Evolutionary conservation across 345 rosid species (phyloP), one percentile per base, ranked within the genome.

Genomic region (Salix purpurea): DNA sequence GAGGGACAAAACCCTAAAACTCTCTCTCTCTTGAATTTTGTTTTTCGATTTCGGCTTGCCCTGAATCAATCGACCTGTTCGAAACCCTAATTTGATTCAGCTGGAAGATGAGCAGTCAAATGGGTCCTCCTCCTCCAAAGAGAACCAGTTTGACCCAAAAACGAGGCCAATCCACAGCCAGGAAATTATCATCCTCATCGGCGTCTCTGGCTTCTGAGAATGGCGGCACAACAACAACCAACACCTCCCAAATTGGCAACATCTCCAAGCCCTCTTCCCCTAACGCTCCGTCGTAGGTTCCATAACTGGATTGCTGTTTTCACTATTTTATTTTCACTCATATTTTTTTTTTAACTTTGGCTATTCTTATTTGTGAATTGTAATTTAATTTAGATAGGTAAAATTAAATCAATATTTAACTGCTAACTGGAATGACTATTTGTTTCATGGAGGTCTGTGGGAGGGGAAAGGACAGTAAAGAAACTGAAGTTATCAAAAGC

Each of bases 401-500:
- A 19, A 54, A 19, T 7, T 42, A 42, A 42, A 10, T 42, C 11
- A 54, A 21, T 7, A 54, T 52, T 48, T 36, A 28, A 40, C 12
- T 21, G 37, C 4, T 50, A 26, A 50, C 16, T 52, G 42, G 18
- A 28, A 8, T 19, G 6, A 15, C 30, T 65, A 75, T 23, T 61
- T 74, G 21, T 50, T 77, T 39, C 34, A 7, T 46, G 40, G 30
- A 86, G 90, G 70, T 80, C 87, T 39, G 82, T 69, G 72, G 77
- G 77, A 48, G 90, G 82, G 40, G 98, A 94, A 85, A 90, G 97
- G 87, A 96, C 97, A 0, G 99, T 96, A 23, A 96, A 92, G 92
- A 92, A 91, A 83, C 85, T 96, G 78, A 79, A 94, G 67, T 76
- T 94, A 77, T 94, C 98, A 1, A 96, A 96, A 84, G 98, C 99